Evolutionary conservation across 1,139 yeast genomes (phyloP).

Genomic region (Sugiyamaella sp.): DNA sequence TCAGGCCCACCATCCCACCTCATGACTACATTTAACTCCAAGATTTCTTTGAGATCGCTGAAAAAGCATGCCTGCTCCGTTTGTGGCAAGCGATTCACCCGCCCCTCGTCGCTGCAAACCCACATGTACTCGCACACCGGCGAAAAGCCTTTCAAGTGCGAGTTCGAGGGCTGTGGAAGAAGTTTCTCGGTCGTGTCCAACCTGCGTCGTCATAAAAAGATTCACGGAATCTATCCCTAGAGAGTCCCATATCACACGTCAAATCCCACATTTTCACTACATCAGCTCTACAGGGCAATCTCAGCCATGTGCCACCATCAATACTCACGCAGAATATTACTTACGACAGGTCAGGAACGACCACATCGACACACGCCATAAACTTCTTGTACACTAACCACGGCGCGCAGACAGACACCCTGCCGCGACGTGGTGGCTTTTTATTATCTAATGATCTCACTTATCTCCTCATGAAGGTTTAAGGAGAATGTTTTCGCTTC

Average conservation of each 20-base stretch:
- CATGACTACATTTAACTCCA: constrained; percentile 38
- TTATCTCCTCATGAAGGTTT: constrained; percentile 9
- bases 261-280: too few relatives aligned
- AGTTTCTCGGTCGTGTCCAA: constrained; percentile 79
- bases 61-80: constrained; percentile 55
- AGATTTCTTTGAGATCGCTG: constrained; percentile 32
- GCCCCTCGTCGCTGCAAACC: constrained; percentile 80
- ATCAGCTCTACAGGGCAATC: too few relatives aligned
- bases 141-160: constrained; percentile 75
- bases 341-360: not conserved
- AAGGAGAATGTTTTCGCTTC: not conserved
- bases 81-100: constrained; percentile 76
- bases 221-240: constrained; percentile 51
- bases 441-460: constrained; percentile 16
- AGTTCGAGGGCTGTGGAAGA: constrained; percentile 66
- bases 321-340: too few relatives aligned
- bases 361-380: constrained; percentile 10
- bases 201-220: constrained; percentile 73
- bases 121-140: constrained; percentile 88
- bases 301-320: too few relatives aligned
- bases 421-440: not conserved
- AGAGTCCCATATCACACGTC: not conserved
- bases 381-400: constrained; percentile 12
- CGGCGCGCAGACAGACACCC: not conserved
- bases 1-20: constrained; percentile 35